A percentile compares a stretch with the other conserved stretches of the same genome.
These are phyloP conservation scores for Whalleya microplaca DNA, from an alignment of 2,329 filamentous ascomycete species.

Conservation along the genomic window DNA sequence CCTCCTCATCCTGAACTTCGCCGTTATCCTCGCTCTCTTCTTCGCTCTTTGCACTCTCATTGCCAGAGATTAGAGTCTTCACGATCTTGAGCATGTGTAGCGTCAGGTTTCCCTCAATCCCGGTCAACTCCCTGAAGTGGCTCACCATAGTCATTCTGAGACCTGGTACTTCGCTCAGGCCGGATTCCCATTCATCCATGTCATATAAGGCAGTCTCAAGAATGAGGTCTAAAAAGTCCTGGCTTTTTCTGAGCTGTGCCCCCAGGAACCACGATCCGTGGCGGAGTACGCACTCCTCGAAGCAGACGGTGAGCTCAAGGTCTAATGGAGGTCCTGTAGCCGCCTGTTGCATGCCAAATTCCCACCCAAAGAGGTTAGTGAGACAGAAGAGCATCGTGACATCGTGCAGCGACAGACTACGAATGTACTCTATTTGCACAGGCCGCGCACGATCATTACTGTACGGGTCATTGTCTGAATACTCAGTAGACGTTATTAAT, in stretches of 20 bases:
- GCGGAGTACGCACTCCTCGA: conserved; percentile 33
- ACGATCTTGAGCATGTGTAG: not conserved
- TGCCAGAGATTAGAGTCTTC: not conserved
- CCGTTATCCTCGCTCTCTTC: not conserved
- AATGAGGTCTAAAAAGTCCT: conserved; percentile 16
- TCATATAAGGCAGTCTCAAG: conserved; percentile 22
- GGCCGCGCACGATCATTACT: conserved; percentile 20
- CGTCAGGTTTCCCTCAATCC: not conserved
- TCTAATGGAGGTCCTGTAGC: too few species aligned
- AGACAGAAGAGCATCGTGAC: conserved; percentile 25
- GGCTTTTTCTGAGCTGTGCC: conserved; percentile 17
- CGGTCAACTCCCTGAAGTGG: conserved; percentile 14
- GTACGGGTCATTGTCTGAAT: conserved; percentile 18
- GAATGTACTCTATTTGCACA: conserved; percentile 29
- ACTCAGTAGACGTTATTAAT: not conserved
- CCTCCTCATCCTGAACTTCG: not conserved
- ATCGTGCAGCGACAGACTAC: conserved; percentile 23
- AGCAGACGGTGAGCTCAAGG: conserved; percentile 24
- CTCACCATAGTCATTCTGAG: conserved; percentile 30
- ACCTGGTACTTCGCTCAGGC: conserved; percentile 11
- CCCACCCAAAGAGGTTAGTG: conserved; percentile 8
- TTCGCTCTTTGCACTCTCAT: not conserved
- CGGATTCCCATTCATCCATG: conserved; percentile 31
- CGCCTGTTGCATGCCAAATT: too few species aligned
- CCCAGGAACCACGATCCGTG: conserved; percentile 37